Evolutionary conservation across 495 filamentous ascomycete species (phyloP).

Genomic region (Xylaria grammica): DNA sequence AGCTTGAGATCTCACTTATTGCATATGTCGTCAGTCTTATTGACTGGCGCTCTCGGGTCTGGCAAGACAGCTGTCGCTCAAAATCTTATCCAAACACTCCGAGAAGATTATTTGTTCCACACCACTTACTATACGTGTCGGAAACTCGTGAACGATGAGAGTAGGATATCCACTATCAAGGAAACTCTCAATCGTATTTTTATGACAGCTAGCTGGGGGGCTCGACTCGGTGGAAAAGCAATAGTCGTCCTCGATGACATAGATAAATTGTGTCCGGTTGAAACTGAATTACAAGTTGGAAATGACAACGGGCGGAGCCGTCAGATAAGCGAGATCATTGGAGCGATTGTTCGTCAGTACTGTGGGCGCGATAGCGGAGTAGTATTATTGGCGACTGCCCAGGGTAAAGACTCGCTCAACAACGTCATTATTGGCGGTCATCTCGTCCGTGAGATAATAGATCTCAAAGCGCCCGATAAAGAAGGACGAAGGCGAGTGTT

Average conservation of each 20-base stretch:
- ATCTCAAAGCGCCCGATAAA: constrained; percentile 87
- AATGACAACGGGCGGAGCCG: constrained; percentile 89
- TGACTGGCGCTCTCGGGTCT: constrained; percentile 86
- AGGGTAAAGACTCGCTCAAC: constrained; percentile 87
- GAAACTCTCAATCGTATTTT: constrained; percentile 84
- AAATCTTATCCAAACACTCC: constrained; percentile 67
- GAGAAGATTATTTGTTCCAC: constrained; percentile 70
- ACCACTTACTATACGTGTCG: constrained; percentile 82
- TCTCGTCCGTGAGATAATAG: constrained; percentile 81
- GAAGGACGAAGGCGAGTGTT: constrained; percentile 83
- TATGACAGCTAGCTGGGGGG: constrained; percentile 86
- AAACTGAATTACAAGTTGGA: constrained; percentile 91
- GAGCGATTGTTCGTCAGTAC: constrained; percentile 80
- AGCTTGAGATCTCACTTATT: constrained; percentile 74
- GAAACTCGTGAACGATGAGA: constrained; percentile 86
- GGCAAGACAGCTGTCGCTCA: constrained; percentile 80
- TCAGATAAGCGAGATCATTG: constrained; percentile 88
- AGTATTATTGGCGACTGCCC: constrained; percentile 87
- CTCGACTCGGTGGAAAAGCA: constrained; percentile 78
- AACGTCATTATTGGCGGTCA: constrained; percentile 80
- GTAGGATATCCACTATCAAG: constrained; percentile 84
- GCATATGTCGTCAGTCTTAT: constrained; percentile 84
- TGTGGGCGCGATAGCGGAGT: constrained; percentile 75
- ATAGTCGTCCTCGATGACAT: constrained; percentile 90
- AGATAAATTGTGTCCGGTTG: constrained; percentile 86